Conservation (phyloP, 768 basidiomycete genomes). For the Podaxis sp. region DNA sequence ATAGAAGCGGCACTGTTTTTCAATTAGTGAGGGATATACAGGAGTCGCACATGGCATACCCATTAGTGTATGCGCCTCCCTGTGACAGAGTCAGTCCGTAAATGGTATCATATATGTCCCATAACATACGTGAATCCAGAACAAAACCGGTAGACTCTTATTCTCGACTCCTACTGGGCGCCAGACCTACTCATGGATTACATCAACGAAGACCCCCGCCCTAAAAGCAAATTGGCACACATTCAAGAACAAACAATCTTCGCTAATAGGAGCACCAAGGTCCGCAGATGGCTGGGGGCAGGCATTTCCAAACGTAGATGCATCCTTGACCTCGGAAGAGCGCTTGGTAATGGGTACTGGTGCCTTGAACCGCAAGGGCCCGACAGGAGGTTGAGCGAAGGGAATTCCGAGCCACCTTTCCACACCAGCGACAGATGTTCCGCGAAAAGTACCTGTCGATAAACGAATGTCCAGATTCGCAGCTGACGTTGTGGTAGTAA, state of each 20-base stretch:
- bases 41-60: slow-evolving; percentile 25
- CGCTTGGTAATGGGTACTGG: slow-evolving; percentile 43
- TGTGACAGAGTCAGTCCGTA: slow-evolving; percentile 18
- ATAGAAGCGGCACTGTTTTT: slow-evolving; percentile 41
- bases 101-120: neutral
- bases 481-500: slow-evolving; percentile 15
- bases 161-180: slow-evolving; percentile 28
- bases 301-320: slow-evolving; percentile 52
- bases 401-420: slow-evolving; percentile 65
- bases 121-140: slow-evolving; percentile 35
- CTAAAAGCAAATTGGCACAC: slow-evolving; percentile 26
- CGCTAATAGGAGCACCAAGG: slow-evolving; percentile 46
- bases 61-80: slow-evolving; percentile 51
- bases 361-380: slow-evolving; percentile 54
- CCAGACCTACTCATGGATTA: slow-evolving; percentile 29
- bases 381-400: slow-evolving; percentile 57
- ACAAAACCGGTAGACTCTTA: slow-evolving; percentile 36
- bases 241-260: slow-evolving; percentile 59
- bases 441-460: slow-evolving; percentile 47
- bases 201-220: neutral
- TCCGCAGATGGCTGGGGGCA: slow-evolving; percentile 49
- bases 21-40: no score
- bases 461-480: slow-evolving; percentile 36
- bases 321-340: slow-evolving; percentile 34
- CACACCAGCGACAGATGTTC: slow-evolving; percentile 39